Evolutionary conservation across 345 rosid genomes (phyloP).

Genomic region (Pistacia atlantica): DNA sequence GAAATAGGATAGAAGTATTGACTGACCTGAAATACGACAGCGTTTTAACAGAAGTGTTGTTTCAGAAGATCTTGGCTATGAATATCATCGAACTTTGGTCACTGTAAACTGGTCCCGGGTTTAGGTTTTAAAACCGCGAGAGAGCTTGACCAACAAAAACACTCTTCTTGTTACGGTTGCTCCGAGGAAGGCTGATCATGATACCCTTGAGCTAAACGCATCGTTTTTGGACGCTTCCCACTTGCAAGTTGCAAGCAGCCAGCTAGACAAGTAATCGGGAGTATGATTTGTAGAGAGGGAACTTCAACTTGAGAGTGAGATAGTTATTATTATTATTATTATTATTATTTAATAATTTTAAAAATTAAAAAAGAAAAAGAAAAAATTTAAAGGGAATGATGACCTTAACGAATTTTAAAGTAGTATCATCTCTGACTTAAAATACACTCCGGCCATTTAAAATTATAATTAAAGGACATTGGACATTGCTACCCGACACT

Average conservation of each 20-base stretch:
- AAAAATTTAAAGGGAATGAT: no score
- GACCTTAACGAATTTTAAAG: no score
- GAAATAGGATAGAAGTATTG: neutral
- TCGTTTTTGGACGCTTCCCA: neutral
- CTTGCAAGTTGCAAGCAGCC: neutral
- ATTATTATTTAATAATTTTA: no score
- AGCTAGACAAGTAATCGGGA: neutral
- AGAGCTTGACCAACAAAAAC: neutral
- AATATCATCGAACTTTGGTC: neutral
- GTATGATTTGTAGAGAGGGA: no score
- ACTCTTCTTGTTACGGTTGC: neutral
- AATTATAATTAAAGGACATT: neutral
- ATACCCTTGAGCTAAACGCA: neutral
- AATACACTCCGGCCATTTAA: neutral
- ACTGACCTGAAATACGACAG: constrained; percentile 13
- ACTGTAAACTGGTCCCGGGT: neutral
- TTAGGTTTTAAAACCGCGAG: neutral
- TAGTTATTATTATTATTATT: no score
- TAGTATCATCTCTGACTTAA: neutral
- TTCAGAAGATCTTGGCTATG: neutral
- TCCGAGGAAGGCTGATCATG: neutral
- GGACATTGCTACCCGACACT: neutral
- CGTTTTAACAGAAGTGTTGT: neutral
- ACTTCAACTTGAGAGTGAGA: no score
- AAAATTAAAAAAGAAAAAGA: no score